These are phyloP conservation scores for Xylaria sp. DNA, from an alignment of 2,329 filamentous ascomycete genomes.

Conservation along the genomic window DNA sequence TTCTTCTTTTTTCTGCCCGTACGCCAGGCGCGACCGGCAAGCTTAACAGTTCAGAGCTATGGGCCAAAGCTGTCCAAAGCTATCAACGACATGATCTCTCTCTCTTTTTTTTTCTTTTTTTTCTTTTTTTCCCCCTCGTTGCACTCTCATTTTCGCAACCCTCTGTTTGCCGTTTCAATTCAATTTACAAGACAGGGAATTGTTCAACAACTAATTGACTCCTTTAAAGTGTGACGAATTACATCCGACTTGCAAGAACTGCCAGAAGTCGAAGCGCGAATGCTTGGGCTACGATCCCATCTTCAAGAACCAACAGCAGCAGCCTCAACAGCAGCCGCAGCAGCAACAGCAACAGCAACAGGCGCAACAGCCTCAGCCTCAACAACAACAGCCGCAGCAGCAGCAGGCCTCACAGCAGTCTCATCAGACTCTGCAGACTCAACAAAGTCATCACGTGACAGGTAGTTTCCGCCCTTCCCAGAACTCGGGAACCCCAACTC, in stretches of 20 bases:
- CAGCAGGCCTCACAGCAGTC: slow-evolving; percentile 38
- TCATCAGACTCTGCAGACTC: slow-evolving; percentile 38
- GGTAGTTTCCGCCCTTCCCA: slow-evolving; percentile 64
- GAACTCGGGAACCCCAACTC: slow-evolving; percentile 36
- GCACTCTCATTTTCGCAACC: too few relatives aligned
- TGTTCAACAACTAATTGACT: background rate
- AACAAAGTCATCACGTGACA: slow-evolving; percentile 50
- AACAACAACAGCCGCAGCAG: slow-evolving; percentile 46
- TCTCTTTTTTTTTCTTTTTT: background rate
- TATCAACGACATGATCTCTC: slow-evolving; percentile 4
- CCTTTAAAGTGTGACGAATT: slow-evolving; percentile 81
- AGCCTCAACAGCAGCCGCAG: slow-evolving; percentile 42
- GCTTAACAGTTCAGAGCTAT: too few relatives aligned
- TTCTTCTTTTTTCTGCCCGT: too few relatives aligned
- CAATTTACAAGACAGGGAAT: too few relatives aligned
- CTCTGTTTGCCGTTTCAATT: too few relatives aligned
- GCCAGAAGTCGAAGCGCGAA: slow-evolving; percentile 82
- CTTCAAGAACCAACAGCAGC: slow-evolving; percentile 59
- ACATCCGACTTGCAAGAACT: slow-evolving; percentile 87
- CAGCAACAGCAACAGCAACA: slow-evolving; percentile 42
- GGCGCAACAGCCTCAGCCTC: slow-evolving; percentile 41
- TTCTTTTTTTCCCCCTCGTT: too few relatives aligned
- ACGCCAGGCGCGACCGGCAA: too few relatives aligned
- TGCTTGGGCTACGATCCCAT: slow-evolving; percentile 83
- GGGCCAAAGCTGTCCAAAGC: slow-evolving; percentile 1